Conservation (phyloP, 1,139 yeast genomes). For the Zygosaccharomyces pseudobailii region DNA sequence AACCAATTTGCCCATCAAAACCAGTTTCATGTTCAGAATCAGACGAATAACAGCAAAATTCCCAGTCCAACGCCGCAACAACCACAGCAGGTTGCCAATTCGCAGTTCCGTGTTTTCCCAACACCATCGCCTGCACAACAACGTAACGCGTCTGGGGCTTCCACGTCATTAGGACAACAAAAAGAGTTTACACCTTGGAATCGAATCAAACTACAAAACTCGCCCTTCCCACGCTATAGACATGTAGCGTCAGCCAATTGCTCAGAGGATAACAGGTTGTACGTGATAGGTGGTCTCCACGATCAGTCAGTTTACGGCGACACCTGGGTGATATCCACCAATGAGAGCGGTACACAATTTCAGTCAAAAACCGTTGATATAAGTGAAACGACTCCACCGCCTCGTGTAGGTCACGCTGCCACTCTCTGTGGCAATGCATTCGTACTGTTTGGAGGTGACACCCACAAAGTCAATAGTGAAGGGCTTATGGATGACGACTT, state of each 20-base stretch:
- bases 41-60: not conserved
- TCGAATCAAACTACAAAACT: constrained; percentile 59
- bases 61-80: constrained; percentile 4
- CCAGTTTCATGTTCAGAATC: constrained; percentile 5
- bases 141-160: constrained; percentile 30
- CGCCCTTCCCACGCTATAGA: constrained; percentile 92
- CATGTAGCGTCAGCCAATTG: constrained; percentile 78
- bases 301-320: constrained; percentile 94
- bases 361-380: constrained; percentile 64
- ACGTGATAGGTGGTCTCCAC: constrained; percentile 91
- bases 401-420: constrained; percentile 94
- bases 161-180: constrained; percentile 22
- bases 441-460: constrained; percentile 94
- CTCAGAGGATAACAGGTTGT: constrained; percentile 78
- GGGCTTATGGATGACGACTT: constrained; percentile 84
- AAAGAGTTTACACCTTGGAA: constrained; percentile 60
- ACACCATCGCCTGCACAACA: constrained; percentile 28
- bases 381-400: constrained; percentile 76
- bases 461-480: constrained; percentile 71
- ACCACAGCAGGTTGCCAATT: constrained; percentile 1
- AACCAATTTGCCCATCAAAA: constrained; percentile 4
- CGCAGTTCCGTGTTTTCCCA: constrained; percentile 21
- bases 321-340: constrained; percentile 72
- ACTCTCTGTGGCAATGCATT: constrained; percentile 93
- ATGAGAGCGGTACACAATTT: constrained; percentile 38